Percentiles rank a stretch among this genome's conserved stretches.
Evolutionary conservation across 495 filamentous ascomycete species (phyloP).

Genomic region (Hypoxylon cercidicola): DNA sequence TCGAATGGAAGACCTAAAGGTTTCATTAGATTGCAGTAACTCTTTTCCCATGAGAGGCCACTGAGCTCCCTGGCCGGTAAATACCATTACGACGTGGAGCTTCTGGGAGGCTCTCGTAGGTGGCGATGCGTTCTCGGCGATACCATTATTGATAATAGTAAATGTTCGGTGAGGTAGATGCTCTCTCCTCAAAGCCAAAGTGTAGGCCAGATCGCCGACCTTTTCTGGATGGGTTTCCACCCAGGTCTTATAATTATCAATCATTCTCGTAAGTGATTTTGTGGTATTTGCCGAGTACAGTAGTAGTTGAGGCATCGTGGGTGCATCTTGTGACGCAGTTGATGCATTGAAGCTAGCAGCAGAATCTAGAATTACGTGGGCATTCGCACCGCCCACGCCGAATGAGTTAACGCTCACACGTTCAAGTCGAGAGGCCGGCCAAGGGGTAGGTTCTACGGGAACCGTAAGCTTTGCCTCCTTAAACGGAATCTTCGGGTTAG

Average conservation of each 20-base stretch:
- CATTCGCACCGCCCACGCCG: constrained; percentile 64
- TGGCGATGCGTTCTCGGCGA: constrained; percentile 15
- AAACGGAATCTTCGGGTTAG: constrained; percentile 44
- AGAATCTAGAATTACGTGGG: constrained; percentile 44
- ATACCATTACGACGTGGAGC: constrained; percentile 34
- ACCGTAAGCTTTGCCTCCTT: constrained; percentile 33
- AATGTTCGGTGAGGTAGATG: constrained; percentile 37
- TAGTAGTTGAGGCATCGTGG: constrained; percentile 21
- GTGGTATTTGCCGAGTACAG: constrained; percentile 28
- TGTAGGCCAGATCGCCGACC: constrained; percentile 37
- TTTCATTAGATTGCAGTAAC: constrained; percentile 32
- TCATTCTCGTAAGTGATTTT: constrained; percentile 23
- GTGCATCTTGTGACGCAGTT: neutral
- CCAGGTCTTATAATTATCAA: constrained; percentile 23
- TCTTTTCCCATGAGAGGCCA: constrained; percentile 45
- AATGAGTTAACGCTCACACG: constrained; percentile 61
- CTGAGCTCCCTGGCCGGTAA: constrained; percentile 46
- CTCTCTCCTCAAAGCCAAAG: constrained; percentile 29
- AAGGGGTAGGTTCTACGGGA: constrained; percentile 37
- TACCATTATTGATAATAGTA: constrained; percentile 25
- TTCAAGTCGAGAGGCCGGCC: constrained; percentile 36
- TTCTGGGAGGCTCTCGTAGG: constrained; percentile 9
- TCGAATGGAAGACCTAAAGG: constrained; percentile 18
- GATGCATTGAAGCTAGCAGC: constrained; percentile 26
- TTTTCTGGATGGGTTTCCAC: constrained; percentile 18